Evolutionary conservation across 768 basidiomycete species (phyloP).

Genomic region (Podaxis sp.): DNA sequence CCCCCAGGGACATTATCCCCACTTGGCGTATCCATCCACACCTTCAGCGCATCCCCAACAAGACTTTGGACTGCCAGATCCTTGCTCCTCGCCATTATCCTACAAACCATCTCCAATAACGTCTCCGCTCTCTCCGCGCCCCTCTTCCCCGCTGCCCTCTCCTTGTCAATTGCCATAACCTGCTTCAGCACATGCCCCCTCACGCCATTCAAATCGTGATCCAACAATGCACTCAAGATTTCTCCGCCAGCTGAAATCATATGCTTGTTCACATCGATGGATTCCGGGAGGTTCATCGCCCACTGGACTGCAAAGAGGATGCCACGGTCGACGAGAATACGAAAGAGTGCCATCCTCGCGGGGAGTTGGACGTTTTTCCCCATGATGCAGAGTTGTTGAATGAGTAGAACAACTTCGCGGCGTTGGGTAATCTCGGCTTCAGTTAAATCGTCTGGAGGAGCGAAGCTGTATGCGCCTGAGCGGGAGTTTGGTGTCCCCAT

Average conservation of each 20-base stretch:
- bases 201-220: slow-evolving; percentile 89
- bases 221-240: slow-evolving; percentile 79
- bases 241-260: slow-evolving; percentile 87
- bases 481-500: slow-evolving; percentile 19
- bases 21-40: slow-evolving; percentile 77
- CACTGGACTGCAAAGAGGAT: slow-evolving; percentile 91
- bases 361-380: slow-evolving; percentile 95
- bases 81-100: slow-evolving; percentile 72
- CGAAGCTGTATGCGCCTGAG: slow-evolving; percentile 47
- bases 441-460: slow-evolving; percentile 55
- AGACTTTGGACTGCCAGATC: slow-evolving; percentile 90
- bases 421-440: slow-evolving; percentile 56
- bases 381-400: slow-evolving; percentile 93
- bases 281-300: slow-evolving; percentile 76
- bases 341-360: slow-evolving; percentile 82
- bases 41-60: slow-evolving; percentile 83
- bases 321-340: slow-evolving; percentile 83
- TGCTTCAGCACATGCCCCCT: slow-evolving; percentile 85
- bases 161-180: slow-evolving; percentile 66
- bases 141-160: slow-evolving; percentile 54
- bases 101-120: slow-evolving; percentile 72
- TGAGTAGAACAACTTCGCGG: slow-evolving; percentile 79
- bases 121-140: slow-evolving; percentile 70
- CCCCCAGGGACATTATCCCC: slow-evolving; percentile 25
- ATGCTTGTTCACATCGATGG: slow-evolving; percentile 41